Percentiles rank a stretch among this genome's conserved stretches.
Evolutionary conservation across 2,329 filamentous ascomycete species (phyloP).

Genomic region (Grosmannia clavigera): DNA sequence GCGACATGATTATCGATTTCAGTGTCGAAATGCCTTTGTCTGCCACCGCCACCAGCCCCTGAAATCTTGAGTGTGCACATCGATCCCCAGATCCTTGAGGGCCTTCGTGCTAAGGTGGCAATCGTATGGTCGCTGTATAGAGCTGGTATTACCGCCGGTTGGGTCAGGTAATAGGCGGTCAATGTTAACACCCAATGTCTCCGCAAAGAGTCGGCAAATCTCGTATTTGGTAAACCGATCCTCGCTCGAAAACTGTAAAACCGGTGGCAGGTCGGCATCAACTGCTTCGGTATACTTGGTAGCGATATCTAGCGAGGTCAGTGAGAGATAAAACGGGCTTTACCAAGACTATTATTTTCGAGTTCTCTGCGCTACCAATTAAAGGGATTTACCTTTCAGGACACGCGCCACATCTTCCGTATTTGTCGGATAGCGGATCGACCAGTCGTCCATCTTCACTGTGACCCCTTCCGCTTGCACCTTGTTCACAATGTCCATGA

Average conservation of each 20-base stretch:
- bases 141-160: slow-evolving; percentile 57
- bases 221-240: slow-evolving; percentile 82
- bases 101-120: slow-evolving; percentile 72
- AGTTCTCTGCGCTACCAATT: not conserved
- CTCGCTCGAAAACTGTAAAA: slow-evolving; percentile 79
- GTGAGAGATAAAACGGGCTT: not conserved
- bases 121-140: slow-evolving; percentile 72
- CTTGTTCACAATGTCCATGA: slow-evolving; percentile 67
- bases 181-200: slow-evolving; percentile 64
- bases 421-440: slow-evolving; percentile 74
- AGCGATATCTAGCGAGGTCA: slow-evolving; percentile 45
- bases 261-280: slow-evolving; percentile 44
- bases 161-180: slow-evolving; percentile 57
- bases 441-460: slow-evolving; percentile 78
- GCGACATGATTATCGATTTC: not conserved
- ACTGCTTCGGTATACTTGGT: slow-evolving; percentile 50
- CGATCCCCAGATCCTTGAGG: slow-evolving; percentile 61
- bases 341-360: not conserved
- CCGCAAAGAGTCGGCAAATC: slow-evolving; percentile 66
- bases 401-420: slow-evolving; percentile 78
- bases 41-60: slow-evolving; percentile 66
- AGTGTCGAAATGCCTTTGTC: slow-evolving; percentile 46
- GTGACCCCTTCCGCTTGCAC: slow-evolving; percentile 49
- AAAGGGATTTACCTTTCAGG: slow-evolving; percentile 1
- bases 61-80: slow-evolving; percentile 65